Evolutionary conservation across 2,329 filamentous ascomycete genomes (phyloP), one percentile per base, ranked within the genome.

Genomic region (Penicillium oxalicum): DNA sequence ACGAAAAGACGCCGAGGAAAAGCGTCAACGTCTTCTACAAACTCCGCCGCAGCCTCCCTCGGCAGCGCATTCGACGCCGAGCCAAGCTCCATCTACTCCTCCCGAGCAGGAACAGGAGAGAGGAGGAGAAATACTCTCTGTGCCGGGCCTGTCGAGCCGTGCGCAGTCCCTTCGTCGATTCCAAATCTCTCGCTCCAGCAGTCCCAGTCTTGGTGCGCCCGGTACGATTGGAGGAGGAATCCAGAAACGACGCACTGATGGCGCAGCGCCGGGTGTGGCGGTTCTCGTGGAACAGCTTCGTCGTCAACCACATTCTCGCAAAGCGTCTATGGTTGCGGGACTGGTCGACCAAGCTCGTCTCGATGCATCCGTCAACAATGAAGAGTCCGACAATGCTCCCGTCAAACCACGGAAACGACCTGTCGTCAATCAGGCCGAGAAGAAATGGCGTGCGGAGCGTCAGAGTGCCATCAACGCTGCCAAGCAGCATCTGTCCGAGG

Each of bases 281-380:
- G 64, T 73, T 32, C 55, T 73, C 6, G 69, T 73, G 27, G 70
- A 72, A 52, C 69, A 72, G 48, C 50, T 69, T 7, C 57, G 59
- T 25, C 61, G 62, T 9, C 61, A 58, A 26, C 60, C 66, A 29
- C 62, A 65, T 50, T 66, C 66, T 8, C 56, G 63, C 11, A 61
- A 67, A 40, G 63, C 62, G 2, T 68, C 67, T 7, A 57, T 64
- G 51, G 55, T 70, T 8, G 62, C 61, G 7, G 61, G 65, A 42
- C 51, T 65, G 28, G 61, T 61, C 1, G 48, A 49, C 2, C 55
- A 58, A 38, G 53, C 54, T 35, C 37, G 46, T n/a, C 13, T 44
- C 9, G 46, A 52, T 3, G 42, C 25, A 35, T 48, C 50, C 36
- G 47, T 50, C 13, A 12, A 46, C 29, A 5, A 29, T 42, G 38